Percentiles rank a stretch among this genome's conserved stretches.
Evolutionary conservation across 192 early-diverging fungal genomes (phyloP).

Genomic region (Rhizophagus sp.): DNA sequence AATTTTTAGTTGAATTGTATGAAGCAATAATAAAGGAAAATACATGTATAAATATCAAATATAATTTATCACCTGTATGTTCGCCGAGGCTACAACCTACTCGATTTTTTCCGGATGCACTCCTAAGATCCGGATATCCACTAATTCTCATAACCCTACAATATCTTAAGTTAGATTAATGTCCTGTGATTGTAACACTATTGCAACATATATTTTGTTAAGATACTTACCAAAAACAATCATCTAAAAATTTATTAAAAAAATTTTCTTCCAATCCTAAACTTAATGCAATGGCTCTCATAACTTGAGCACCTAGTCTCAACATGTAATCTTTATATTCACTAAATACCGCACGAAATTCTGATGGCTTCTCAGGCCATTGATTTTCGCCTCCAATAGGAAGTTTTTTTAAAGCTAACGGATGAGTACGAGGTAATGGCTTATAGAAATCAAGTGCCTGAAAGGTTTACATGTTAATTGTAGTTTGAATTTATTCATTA

Average conservation of each 20-base stretch:
- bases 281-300: slow-evolving; percentile 52
- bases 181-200: background rate
- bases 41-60: background rate
- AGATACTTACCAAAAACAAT: slow-evolving; percentile 36
- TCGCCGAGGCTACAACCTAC: slow-evolving; percentile 52
- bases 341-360: slow-evolving; percentile 39
- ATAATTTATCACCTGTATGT: slow-evolving; percentile 45
- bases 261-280: slow-evolving; percentile 45
- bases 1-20: too few species aligned
- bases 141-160: slow-evolving; percentile 42
- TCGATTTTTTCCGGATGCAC: background rate
- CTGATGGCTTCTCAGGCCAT: slow-evolving; percentile 30
- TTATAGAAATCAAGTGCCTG: slow-evolving; percentile 46
- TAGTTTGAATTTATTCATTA: background rate
- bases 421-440: slow-evolving; percentile 35
- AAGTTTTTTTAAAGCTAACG: slow-evolving; percentile 16
- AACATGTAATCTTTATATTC: slow-evolving; percentile 44
- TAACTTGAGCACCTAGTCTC: slow-evolving; percentile 37
- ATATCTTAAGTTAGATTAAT: too few species aligned
- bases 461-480: background rate
- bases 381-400: slow-evolving; percentile 46
- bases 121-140: slow-evolving; percentile 42
- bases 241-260: slow-evolving; percentile 32
- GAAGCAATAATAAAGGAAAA: too few species aligned
- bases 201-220: too few species aligned